Conservation (phyloP, 495 filamentous ascomycete genomes). For the Talaromyces thailandensis region DNA sequence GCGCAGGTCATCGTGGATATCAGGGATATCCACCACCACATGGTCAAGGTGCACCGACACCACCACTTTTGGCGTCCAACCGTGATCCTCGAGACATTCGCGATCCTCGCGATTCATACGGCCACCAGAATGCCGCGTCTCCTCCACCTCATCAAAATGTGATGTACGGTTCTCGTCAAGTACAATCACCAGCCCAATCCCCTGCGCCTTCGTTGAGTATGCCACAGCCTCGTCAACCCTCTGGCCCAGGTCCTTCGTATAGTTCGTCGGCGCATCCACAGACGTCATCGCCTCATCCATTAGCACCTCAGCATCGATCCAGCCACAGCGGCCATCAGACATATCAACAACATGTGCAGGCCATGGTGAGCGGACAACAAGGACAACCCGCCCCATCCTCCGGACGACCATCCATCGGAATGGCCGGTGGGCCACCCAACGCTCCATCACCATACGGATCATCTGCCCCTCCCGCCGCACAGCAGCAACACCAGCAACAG, state of each 20-base stretch:
- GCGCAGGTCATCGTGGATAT: slow-evolving; percentile 24
- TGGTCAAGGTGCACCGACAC: slow-evolving; percentile 12
- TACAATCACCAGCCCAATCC: slow-evolving; percentile 25
- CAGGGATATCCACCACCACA: slow-evolving; percentile 25
- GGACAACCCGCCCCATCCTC: slow-evolving; percentile 9
- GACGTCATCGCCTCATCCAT: slow-evolving; percentile 16
- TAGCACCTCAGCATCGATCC: slow-evolving; percentile 15
- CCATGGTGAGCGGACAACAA: slow-evolving; percentile 33
- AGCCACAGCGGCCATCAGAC: slow-evolving; percentile 15
- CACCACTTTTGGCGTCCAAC: slow-evolving; percentile 10
- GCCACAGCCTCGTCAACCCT: slow-evolving; percentile 19
- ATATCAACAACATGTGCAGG: slow-evolving; percentile 36
- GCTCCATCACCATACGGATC: slow-evolving; percentile 24
- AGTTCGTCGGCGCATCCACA: slow-evolving; percentile 15
- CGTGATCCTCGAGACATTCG: slow-evolving; percentile 17
- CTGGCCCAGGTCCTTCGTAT: slow-evolving; percentile 17
- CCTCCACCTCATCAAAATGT: slow-evolving; percentile 25
- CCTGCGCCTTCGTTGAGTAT: slow-evolving; percentile 23
- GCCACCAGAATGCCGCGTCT: slow-evolving; percentile 22
- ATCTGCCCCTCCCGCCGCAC: slow-evolving; percentile 24
- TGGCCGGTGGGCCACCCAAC: slow-evolving; percentile 12
- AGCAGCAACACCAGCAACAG: slow-evolving; percentile 14
- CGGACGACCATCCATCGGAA: slow-evolving; percentile 25
- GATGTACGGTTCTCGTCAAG: slow-evolving; percentile 26
- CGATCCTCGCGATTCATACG: slow-evolving; percentile 8